A percentile compares a stretch with the other conserved stretches of the same genome.
phyloP scores from a whole-genome alignment of 768 basidiomycete genomes.

The Agaricus sinodeliciosus region DNA sequence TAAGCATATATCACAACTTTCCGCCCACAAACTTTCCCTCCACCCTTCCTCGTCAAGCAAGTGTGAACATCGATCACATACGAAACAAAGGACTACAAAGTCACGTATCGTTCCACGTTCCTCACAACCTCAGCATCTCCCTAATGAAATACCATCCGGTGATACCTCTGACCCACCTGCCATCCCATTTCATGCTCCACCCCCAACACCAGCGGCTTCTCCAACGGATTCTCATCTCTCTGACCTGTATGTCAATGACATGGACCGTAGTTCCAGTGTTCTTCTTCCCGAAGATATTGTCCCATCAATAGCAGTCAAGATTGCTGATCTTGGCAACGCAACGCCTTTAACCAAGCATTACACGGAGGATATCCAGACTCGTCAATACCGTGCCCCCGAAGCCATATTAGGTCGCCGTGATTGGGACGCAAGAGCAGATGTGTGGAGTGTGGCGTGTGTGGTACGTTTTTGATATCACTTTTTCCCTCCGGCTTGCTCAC shows the following conservation, averaged over 20 bases:
- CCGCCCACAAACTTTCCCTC: slow-evolving; percentile 31
- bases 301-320: slow-evolving; percentile 76
- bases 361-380: slow-evolving; percentile 95
- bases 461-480: slow-evolving; percentile 31
- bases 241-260: slow-evolving; percentile 5
- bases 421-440: slow-evolving; percentile 82
- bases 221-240: slow-evolving; percentile 14
- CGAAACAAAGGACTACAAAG: slow-evolving; percentile 7
- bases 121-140: slow-evolving; percentile 14
- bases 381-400: slow-evolving; percentile 93
- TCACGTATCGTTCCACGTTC: slow-evolving; percentile 15
- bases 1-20: slow-evolving; percentile 33
- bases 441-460: slow-evolving; percentile 90
- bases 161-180: slow-evolving; percentile 18
- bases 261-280: background rate
- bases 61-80: slow-evolving; percentile 11
- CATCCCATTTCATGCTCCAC: slow-evolving; percentile 25
- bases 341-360: slow-evolving; percentile 87
- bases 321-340: slow-evolving; percentile 92
- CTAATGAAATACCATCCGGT: slow-evolving; percentile 7
- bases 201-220: slow-evolving; percentile 31
- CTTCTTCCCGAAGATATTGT: slow-evolving; percentile 7
- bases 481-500: background rate
- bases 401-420: slow-evolving; percentile 83
- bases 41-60: slow-evolving; percentile 23